Evolutionary conservation across 2,329 filamentous ascomycete genomes (phyloP), one percentile per base, ranked within the genome.

Genomic region (Trichoderma arundinaceum): DNA sequence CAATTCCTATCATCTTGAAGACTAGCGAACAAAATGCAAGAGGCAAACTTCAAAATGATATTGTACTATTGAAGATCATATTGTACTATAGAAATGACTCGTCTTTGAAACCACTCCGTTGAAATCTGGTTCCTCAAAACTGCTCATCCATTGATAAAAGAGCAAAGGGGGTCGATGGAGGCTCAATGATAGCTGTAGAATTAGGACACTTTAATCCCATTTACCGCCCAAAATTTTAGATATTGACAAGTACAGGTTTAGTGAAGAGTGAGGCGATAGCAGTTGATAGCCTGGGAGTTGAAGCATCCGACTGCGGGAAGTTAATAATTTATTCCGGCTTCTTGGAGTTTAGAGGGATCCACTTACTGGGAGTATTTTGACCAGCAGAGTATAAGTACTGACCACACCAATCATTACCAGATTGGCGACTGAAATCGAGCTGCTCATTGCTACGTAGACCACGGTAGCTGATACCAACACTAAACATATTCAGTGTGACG

Each of bases 181-280:
- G 22, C 22, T 28, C 22, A 28, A 28, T 28, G 22, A 28, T 28
- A 28, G 22, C 4, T 28, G 22, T 4, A 28, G 22, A 28, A 28
- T 28, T 28, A 28, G 2, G 22, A 28, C 2, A 28, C 2, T 28
- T 28, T 28, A 28, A 28, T 28, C 4, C 22, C 22, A 28, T 28
- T 28, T 28, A 28, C 22, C 22, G 22, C 22, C 22, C 22, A 28
- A 28, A 28, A 49, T n/a, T 1, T 13, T 32, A 1, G 33, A 3
- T 10, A 5, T 8, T 22, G 1, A 8, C 6, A 12, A 22, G 3
- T 19, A 8, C 7, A 12, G 8, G 13, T 4, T 64, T 64, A 64
- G 51, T 56, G 35, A 74, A 74, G 6, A 75, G 74, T 4, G 81
- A 82, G 0, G 70, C 73, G 57, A 53, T 64, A 68, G 19, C 64